phyloP scores from a whole-genome alignment of 192 early-diverging fungal genomes.

The Kickxella alabastrina region DNA sequence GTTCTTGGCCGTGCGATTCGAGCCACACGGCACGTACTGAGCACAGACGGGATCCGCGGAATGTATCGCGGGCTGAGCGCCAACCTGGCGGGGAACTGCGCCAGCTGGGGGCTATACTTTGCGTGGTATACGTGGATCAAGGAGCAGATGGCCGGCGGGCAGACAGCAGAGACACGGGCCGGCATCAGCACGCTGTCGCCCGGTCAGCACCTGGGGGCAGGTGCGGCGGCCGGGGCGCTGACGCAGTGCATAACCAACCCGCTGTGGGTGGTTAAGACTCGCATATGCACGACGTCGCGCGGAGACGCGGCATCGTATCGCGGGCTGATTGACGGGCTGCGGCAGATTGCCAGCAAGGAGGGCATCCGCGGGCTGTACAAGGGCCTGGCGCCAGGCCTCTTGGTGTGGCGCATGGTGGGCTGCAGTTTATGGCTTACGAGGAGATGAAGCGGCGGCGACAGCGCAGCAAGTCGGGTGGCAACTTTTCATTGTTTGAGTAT shows the following conservation, averaged over 20 bases:
- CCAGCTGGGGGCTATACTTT: slow-evolving; percentile 98
- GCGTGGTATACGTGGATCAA: slow-evolving; percentile 69
- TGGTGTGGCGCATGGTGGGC: slow-evolving; percentile 95
- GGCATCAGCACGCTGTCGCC: slow-evolving; percentile 60
- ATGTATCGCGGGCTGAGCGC: slow-evolving; percentile 89
- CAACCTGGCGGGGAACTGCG: slow-evolving; percentile 84
- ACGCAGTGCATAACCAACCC: slow-evolving; percentile 75
- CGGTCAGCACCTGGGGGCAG: slow-evolving; percentile 75
- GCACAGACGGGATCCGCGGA: slow-evolving; percentile 61
- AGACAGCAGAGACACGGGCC: slow-evolving; percentile 43
- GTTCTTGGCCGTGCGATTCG: slow-evolving; percentile 64
- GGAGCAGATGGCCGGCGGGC: slow-evolving; percentile 36
- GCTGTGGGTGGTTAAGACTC: slow-evolving; percentile 80
- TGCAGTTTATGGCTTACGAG: slow-evolving; percentile 99
- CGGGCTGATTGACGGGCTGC: slow-evolving; percentile 62
- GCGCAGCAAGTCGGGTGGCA: slow-evolving; percentile 5
- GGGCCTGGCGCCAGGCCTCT: slow-evolving; percentile 80
- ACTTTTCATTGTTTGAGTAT: slow-evolving; percentile 64
- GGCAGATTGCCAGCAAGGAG: slow-evolving; percentile 58
- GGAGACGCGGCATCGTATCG: slow-evolving; percentile 59
- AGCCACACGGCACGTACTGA: slow-evolving; percentile 57
- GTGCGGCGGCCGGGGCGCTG: slow-evolving; percentile 69
- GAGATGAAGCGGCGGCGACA: slow-evolving; percentile 80
- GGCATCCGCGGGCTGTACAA: slow-evolving; percentile 73
- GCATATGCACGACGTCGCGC: slow-evolving; percentile 70